Evolutionary conservation across 768 basidiomycete species (phyloP), one percentile per base, ranked within the genome.

Genomic region (Kwoniella heveanensis): DNA sequence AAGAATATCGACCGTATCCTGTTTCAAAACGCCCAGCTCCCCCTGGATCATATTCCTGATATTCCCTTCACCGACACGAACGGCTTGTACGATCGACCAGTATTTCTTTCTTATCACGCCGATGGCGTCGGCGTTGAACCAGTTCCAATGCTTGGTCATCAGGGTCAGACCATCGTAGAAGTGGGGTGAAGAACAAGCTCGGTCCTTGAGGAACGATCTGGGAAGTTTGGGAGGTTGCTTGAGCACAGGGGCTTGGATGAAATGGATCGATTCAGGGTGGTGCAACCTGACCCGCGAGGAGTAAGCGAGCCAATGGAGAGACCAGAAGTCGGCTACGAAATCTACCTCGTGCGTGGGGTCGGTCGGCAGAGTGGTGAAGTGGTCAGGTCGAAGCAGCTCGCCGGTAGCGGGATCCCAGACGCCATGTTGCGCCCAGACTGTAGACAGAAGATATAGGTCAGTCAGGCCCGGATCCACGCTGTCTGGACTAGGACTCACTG

Each of bases 11-110:
- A 80, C 78, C 0, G 88, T 85, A 70, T 99, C 94, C 22, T 82
- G 83, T 71, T 90, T 88, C 49, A 97, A 82, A 54, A 90, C 85
- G 19, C 84, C 88, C 22, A 99, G 83, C 77, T 99, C 94, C 62
- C 88, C 86, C 65, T 89, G 88, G 0, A 99, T 73, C 21, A 87
- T 88, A 59, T 85, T 85, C 7, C 94, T 85, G 64, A 99, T 96
- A 0, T 89, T 88, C 0, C 79, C 63, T 69, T 91, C 88, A n/a
- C 95, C 95, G 39, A 97, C 82, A 74, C 86, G 88, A 52, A 91
- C 86, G 1, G 90, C 90, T 53, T 87, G 85, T 8, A 91, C 61
- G 49, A 75, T 62, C 19, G 54, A 60, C 67, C 67, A 73, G 58
- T 77, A 79, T 37, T 77, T 76, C 3, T 92, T 91, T 21, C 95